A percentile compares a stretch with the other conserved stretches of the same genome.
phyloP scores from a whole-genome alignment of 164 flowering plant genomes.

The Vitis vinifera region ASM3070453v1 NC_081806.1:355501-356000 shows the following conservation, averaged over 20 bases:
- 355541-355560: slow-evolving; percentile 30
- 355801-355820: slow-evolving; percentile 34
- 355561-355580: slow-evolving; percentile 38
- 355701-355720: slow-evolving; percentile 76
- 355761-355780: slow-evolving; percentile 36
- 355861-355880: too few relatives aligned
- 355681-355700: slow-evolving; percentile 66
- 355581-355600: slow-evolving; percentile 59
- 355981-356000: too few relatives aligned
- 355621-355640: slow-evolving; percentile 41
- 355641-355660: slow-evolving; percentile 45
- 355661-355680: slow-evolving; percentile 71
- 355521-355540: slow-evolving; percentile 32
- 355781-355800: slow-evolving; percentile 27
- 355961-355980: too few relatives aligned
- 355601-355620: slow-evolving; percentile 53
- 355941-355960: too few relatives aligned
- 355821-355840: slow-evolving; percentile 26
- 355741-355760: slow-evolving; percentile 55
- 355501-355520: slow-evolving; percentile 23
- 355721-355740: slow-evolving; percentile 80
- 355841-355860: not conserved
- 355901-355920: too few relatives aligned
- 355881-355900: too few relatives aligned
- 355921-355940: too few relatives aligned